Conservation (phyloP, 768 basidiomycete species). For the Hericium erinaceus region DNA sequence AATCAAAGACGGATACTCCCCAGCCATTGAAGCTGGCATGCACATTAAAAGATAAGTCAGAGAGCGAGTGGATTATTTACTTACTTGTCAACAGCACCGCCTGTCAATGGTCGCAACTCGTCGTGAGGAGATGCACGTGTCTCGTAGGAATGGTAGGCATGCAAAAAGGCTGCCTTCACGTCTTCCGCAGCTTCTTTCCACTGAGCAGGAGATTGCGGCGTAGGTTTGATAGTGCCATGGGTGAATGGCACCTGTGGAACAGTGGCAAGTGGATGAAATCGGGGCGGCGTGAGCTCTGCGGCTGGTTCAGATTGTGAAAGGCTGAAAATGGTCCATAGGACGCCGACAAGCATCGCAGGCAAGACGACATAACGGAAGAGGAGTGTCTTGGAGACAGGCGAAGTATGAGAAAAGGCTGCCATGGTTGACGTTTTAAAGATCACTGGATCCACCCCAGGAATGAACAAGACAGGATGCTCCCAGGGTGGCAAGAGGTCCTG, state of each 20-base stretch:
- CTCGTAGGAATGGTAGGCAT: slow-evolving; percentile 63
- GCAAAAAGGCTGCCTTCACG: slow-evolving; percentile 54
- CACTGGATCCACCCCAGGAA: no score
- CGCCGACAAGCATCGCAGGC: not conserved
- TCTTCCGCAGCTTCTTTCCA: slow-evolving; percentile 47
- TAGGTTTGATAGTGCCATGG: not conserved
- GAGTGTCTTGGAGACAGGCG: not conserved
- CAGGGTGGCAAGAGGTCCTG: no score
- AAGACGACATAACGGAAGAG: not conserved
- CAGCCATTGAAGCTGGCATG: slow-evolving; percentile 63
- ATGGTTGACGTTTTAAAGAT: not conserved
- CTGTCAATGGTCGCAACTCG: slow-evolving; percentile 48
- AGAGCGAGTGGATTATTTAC: slow-evolving; percentile 6
- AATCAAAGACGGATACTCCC: slow-evolving; percentile 71
- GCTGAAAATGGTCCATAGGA: not conserved
- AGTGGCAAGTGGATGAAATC: no score
- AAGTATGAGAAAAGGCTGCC: not conserved
- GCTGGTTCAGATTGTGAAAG: not conserved
- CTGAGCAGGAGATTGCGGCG: slow-evolving; percentile 14
- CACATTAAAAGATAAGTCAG: not conserved
- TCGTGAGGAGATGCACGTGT: slow-evolving; percentile 52
- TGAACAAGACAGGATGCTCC: no score
- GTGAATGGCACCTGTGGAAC: no score
- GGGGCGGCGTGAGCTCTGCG: not conserved
- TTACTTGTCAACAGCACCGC: slow-evolving; percentile 39